Percentiles rank a stretch among this genome's conserved stretches.
Evolutionary conservation across 2,329 filamentous ascomycete genomes (phyloP).

Genomic region (Colletotrichum godetiae): DNA sequence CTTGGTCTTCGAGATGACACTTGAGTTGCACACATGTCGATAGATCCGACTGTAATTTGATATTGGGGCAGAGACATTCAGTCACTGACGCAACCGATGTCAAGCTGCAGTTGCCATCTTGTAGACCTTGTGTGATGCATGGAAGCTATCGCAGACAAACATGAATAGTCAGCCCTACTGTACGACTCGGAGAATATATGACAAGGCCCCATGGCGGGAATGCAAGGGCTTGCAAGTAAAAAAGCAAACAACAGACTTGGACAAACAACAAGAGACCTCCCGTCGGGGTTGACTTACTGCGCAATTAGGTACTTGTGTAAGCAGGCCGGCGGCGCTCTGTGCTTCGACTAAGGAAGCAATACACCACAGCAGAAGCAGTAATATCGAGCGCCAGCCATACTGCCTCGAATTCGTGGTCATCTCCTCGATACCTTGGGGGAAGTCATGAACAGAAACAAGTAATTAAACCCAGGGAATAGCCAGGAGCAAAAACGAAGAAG

Average conservation of each 20-base stretch:
- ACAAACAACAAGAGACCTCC: background rate
- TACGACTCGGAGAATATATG: background rate
- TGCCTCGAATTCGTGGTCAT: constrained; percentile 18
- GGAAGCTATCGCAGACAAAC: constrained; percentile 17
- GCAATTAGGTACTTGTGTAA: constrained; percentile 15
- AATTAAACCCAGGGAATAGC: background rate
- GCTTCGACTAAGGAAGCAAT: constrained; percentile 5
- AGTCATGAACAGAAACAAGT: constrained; percentile 18
- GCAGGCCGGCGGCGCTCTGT: constrained; percentile 12
- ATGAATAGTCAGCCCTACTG: constrained; percentile 18
- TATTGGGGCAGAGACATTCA: constrained; percentile 36
- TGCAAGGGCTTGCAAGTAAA: background rate
- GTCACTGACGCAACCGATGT: constrained; percentile 25
- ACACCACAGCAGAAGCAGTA: constrained; percentile 10
- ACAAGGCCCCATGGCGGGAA: background rate
- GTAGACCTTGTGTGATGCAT: constrained; percentile 21
- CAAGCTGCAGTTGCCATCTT: constrained; percentile 32
- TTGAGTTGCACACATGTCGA: constrained; percentile 37
- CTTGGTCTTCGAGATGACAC: constrained; percentile 37
- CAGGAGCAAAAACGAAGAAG: background rate
- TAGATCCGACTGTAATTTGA: constrained; percentile 28
- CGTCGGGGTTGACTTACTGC: constrained; percentile 20
- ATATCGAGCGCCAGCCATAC: constrained; percentile 9
- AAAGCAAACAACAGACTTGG: background rate
- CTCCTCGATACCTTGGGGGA: constrained; percentile 18